Percentiles rank a stretch among this genome's conserved stretches.
Evolutionary conservation across 169 alveolate genomes (phyloP).

Genomic region (Cryptosporidium viatorum): DNA sequence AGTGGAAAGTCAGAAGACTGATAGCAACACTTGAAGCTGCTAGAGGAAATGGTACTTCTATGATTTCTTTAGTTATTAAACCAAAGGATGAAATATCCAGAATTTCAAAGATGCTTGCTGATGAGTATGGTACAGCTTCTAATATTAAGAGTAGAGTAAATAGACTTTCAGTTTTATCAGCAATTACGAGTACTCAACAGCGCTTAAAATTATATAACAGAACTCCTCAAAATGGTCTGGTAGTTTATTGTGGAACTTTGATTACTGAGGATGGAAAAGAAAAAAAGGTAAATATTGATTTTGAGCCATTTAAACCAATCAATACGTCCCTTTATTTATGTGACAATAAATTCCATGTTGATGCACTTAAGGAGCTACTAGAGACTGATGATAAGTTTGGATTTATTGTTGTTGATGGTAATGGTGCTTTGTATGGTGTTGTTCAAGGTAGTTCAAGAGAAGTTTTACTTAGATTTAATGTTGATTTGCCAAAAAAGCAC

Average conservation of each 20-base stretch:
- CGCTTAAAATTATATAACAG: slow-evolving; percentile 94
- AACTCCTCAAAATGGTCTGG: slow-evolving; percentile 98
- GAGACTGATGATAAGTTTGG: slow-evolving; percentile 98
- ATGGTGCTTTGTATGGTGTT: slow-evolving; percentile 96
- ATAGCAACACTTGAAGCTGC: slow-evolving; percentile 91
- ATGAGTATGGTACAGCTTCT: slow-evolving; percentile 97
- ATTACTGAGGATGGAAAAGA: slow-evolving; percentile 94
- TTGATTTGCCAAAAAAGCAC: slow-evolving; percentile 98
- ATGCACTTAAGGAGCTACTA: slow-evolving; percentile 82
- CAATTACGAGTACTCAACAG: slow-evolving; percentile 97
- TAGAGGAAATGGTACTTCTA: slow-evolving; percentile 97
- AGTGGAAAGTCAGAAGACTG: slow-evolving; percentile 93
- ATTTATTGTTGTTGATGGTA: slow-evolving; percentile 97
- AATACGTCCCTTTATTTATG: slow-evolving; percentile 96
- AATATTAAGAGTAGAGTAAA: slow-evolving; percentile 96
- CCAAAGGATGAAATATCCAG: slow-evolving; percentile 96
- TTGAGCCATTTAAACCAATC: slow-evolving; percentile 99
- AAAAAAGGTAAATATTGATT: slow-evolving; percentile 92
- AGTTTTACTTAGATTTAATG: slow-evolving; percentile 93
- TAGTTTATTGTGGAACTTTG: slow-evolving; percentile 96
- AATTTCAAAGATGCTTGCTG: slow-evolving; percentile 93
- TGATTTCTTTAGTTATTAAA: slow-evolving; percentile 95
- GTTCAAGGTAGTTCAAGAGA: slow-evolving; percentile 94
- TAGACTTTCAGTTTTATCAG: slow-evolving; percentile 96
- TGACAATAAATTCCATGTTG: slow-evolving; percentile 96